Percentiles rank a stretch among this genome's conserved stretches.
Conservation (phyloP, 148 eudicot genomes). For the Persicaria maculosa region DNA sequence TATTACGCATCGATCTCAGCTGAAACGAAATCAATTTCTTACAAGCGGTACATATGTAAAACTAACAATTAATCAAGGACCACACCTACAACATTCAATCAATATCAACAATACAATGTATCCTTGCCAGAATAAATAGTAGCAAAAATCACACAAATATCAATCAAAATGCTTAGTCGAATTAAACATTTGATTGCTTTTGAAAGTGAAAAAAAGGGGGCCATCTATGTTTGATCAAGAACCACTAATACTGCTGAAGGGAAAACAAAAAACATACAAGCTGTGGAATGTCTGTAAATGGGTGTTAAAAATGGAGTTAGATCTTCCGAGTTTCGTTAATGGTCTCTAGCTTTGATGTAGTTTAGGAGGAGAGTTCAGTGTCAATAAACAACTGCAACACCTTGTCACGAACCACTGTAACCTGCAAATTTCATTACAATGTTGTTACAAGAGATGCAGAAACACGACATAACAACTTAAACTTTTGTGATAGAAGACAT, state of each 20-base stretch:
- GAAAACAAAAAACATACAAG: not conserved
- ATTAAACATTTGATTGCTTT: no score
- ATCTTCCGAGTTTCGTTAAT: not conserved
- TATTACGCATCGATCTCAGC: no score
- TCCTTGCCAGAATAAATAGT: not conserved
- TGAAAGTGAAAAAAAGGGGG: no score
- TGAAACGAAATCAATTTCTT: no score
- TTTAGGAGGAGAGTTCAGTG: not conserved
- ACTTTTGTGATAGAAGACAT: not conserved
- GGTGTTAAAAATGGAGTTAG: not conserved
- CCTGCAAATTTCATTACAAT: conserved; percentile 13
- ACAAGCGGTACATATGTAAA: no score
- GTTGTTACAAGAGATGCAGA: not conserved
- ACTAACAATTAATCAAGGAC: no score
- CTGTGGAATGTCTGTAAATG: not conserved
- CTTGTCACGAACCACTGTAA: conserved; percentile 11
- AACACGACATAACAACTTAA: no score
- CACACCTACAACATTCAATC: not conserved
- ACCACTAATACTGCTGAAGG: not conserved
- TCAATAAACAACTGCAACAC: conserved; percentile 10
- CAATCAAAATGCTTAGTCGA: not conserved
- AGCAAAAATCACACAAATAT: not conserved
- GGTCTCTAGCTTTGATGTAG: conserved; percentile 3
- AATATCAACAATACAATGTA: not conserved
- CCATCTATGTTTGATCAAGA: not conserved